A percentile compares a stretch with the other conserved stretches of the same genome.
These are phyloP conservation scores for Cenchrus fungigraminus DNA, from an alignment of 176 grass and related monocot species.

Conservation along the genomic window DNA sequence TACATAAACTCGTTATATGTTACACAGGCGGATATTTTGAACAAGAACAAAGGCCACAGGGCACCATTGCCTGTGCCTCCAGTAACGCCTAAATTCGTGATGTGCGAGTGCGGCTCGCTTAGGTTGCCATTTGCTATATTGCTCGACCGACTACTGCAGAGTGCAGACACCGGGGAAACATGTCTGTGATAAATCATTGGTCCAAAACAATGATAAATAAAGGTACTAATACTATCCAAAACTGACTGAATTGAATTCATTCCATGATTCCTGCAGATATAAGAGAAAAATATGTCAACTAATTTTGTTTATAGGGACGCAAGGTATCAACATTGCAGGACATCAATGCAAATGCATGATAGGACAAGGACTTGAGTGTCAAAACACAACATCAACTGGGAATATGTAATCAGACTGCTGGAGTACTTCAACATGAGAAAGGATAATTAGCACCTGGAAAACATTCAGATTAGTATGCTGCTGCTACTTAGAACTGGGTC, in stretches of 20 bases:
- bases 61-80: neutral
- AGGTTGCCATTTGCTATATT: neutral
- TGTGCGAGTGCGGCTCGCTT: neutral
- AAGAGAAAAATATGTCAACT: constrained; percentile 8
- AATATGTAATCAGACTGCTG: neutral
- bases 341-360: neutral
- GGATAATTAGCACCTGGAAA: neutral
- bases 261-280: constrained; percentile 76
- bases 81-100: neutral
- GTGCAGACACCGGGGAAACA: neutral
- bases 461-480: constrained; percentile 28
- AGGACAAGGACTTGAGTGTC: neutral
- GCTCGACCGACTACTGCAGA: neutral
- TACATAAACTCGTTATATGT: neutral
- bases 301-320: neutral
- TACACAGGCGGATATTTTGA: neutral
- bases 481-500: neutral
- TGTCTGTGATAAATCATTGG: constrained; percentile 1
- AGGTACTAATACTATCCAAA: constrained; percentile 47
- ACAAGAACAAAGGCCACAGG: neutral
- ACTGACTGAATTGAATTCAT: constrained; percentile 77
- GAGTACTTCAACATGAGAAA: constrained; percentile 21
- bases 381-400: neutral
- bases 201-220: neutral
- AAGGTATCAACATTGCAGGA: neutral